Conservation (phyloP, 805 yeast genomes). For the Ogataea zsoltii region DNA sequence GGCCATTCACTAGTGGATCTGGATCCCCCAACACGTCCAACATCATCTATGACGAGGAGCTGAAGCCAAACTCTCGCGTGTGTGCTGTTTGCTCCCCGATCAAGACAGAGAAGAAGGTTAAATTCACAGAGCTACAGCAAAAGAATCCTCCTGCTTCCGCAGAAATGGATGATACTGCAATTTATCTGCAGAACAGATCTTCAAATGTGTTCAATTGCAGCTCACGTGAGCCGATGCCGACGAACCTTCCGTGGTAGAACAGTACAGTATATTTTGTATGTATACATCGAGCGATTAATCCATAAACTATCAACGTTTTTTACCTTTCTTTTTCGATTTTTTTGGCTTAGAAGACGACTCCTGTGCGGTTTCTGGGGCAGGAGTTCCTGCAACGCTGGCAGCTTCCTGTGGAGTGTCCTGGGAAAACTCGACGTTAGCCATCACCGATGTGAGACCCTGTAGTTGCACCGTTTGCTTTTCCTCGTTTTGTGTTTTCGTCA, state of each 20-base stretch:
- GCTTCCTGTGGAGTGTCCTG: conserved; percentile 16
- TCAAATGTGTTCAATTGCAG: conserved; percentile 7
- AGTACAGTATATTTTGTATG: conserved; percentile 1
- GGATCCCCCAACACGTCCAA: neutral
- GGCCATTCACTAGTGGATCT: conserved; percentile 6
- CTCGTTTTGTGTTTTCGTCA: conserved; percentile 25
- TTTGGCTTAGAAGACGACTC: conserved; percentile 5
- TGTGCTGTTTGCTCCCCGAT: conserved; percentile 16
- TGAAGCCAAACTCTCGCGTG: neutral
- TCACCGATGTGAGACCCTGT: conserved; percentile 28
- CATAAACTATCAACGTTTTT: conserved; percentile 16
- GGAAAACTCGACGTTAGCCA: conserved; percentile 24
- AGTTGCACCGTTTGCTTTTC: conserved; percentile 22
- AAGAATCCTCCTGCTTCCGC: neutral
- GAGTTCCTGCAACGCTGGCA: conserved; percentile 2
- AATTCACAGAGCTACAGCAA: neutral
- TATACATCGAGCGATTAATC: neutral
- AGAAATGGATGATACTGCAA: conserved; percentile 12
- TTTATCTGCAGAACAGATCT: conserved; percentile 15
- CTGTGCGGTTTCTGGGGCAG: conserved; percentile 6
- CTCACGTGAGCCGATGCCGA: neutral
- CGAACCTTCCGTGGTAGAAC: conserved; percentile 16
- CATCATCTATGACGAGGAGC: neutral
- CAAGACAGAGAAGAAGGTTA: conserved; percentile 1
- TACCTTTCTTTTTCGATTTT: conserved; percentile 27